Evolutionary conservation across 2,329 filamentous ascomycete genomes (phyloP), one percentile per base, ranked within the genome.

Genomic region (Apiospora arundinis): DNA sequence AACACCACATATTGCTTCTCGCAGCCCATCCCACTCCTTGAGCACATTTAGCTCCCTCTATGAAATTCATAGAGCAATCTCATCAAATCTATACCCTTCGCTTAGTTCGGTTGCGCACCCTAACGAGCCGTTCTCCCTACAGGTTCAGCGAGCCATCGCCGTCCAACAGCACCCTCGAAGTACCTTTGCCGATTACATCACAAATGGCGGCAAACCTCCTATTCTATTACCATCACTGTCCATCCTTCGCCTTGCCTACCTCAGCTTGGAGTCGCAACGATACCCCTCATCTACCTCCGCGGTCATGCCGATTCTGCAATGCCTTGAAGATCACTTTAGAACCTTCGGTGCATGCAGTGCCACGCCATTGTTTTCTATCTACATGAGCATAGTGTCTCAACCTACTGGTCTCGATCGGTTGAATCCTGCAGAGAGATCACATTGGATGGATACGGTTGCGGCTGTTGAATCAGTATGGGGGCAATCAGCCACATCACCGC

Each of bases 1-100:
- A 18, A 67, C 63, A 6, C 69, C 73, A 16, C 23, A 25, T 37
- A 63, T 56, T 21, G 52, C 48, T 2, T 74, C 73, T 3, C 73
- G 75, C 44, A 75, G 72, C 67, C 76, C 76, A n/a, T 74, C 74
- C 1, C 74, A 77, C 42, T 75, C 75, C 8, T 71, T 74, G n/a
- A 76, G 74, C 63, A 73, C 76, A 5, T 76, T 76, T n/a, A 65
- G 69, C 37, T 70, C 74, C 8, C 73, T 77, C 7, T 72, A 74
- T 48, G 71, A 72, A 23, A 73, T 76, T 11, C 74, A 74, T 65
- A 52, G 73, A 45, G 66, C 73, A 7, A 70, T 76, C 28, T 77
- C 74, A 16, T 67, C 63, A 16, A 69, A 67, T 21, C 42, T 63
- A 3, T 63, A 63, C 56, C 37, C 56, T n/a, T n/a, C 56, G 12